These are phyloP conservation scores for Aspergillus sp. DNA, from an alignment of 2,329 filamentous ascomycete genomes.

Conservation along the genomic window DNA sequence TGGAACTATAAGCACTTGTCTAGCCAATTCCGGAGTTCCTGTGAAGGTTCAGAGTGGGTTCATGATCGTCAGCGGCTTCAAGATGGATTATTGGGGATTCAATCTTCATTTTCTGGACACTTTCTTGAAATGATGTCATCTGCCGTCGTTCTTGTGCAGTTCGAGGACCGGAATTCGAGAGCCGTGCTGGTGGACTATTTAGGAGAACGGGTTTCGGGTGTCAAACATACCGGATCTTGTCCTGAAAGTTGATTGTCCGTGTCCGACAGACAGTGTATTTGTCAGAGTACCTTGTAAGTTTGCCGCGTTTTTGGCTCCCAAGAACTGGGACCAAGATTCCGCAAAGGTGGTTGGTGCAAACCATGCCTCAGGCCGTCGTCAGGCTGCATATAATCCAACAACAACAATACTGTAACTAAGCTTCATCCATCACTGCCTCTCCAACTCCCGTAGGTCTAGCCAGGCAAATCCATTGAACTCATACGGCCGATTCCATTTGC, in stretches of 20 bases:
- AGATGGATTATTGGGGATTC: neutral
- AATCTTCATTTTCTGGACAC: neutral
- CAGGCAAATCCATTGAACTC: neutral
- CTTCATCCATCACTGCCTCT: neutral
- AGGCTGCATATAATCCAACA: neutral
- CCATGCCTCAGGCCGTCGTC: neutral
- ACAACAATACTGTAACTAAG: neutral
- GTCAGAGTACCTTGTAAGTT: neutral
- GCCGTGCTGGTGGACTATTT: neutral
- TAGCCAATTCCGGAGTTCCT: neutral
- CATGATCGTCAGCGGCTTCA: neutral
- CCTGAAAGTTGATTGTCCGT: neutral
- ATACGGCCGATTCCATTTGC: neutral
- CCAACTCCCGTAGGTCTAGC: neutral
- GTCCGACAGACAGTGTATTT: neutral
- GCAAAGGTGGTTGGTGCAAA: neutral
- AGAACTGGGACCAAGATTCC: neutral
- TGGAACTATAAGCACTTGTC: neutral
- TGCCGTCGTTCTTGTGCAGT: neutral
- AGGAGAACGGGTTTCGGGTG: neutral
- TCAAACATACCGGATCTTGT: neutral
- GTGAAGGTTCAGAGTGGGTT: neutral
- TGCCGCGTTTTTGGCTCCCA: neutral
- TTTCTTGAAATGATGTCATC: conserved; percentile 6
- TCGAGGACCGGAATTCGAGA: neutral